These are phyloP conservation scores for Uromyces viciae-fabae DNA, from an alignment of 1,284 basidiomycete genomes.

Conservation along the genomic window DNA sequence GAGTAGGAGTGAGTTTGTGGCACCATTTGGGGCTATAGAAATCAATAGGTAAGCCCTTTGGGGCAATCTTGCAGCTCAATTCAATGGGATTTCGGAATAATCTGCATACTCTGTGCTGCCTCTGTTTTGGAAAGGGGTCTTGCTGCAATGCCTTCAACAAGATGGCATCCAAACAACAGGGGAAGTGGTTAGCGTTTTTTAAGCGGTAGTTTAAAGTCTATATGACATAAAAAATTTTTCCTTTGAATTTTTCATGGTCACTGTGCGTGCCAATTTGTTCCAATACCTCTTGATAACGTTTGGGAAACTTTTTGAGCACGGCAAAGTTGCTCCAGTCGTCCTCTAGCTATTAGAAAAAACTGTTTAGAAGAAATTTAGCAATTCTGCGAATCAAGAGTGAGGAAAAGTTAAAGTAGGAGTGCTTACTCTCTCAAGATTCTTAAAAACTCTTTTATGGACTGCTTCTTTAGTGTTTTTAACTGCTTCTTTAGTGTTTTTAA, in stretches of 20 bases:
- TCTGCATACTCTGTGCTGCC: neutral
- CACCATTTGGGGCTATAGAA: conserved; percentile 22
- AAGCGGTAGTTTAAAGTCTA: conserved; percentile 11
- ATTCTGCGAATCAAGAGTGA: neutral
- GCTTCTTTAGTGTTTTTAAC: too few species aligned
- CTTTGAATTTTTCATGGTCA: neutral
- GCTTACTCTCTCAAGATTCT: neutral
- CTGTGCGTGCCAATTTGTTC: conserved; percentile 13
- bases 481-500: neutral
- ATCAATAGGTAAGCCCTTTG: neutral
- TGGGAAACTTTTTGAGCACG: neutral
- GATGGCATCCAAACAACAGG: neutral
- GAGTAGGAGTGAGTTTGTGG: neutral
- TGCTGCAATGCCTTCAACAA: neutral
- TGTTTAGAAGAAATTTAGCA: neutral
- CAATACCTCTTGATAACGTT: conserved; percentile 5
- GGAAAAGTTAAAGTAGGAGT: neutral
- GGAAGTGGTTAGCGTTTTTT: neutral
- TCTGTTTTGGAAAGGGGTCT: neutral
- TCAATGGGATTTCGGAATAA: neutral
- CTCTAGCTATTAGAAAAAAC: neutral
- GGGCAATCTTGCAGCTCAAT: neutral
- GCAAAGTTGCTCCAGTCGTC: neutral
- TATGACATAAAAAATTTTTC: conserved; percentile 2
- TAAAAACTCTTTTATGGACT: neutral